A percentile compares a stretch with the other conserved stretches of the same genome.
Evolutionary conservation across 305 asterid species (phyloP).

Genomic region (Fraxinus dipetala): DNA sequence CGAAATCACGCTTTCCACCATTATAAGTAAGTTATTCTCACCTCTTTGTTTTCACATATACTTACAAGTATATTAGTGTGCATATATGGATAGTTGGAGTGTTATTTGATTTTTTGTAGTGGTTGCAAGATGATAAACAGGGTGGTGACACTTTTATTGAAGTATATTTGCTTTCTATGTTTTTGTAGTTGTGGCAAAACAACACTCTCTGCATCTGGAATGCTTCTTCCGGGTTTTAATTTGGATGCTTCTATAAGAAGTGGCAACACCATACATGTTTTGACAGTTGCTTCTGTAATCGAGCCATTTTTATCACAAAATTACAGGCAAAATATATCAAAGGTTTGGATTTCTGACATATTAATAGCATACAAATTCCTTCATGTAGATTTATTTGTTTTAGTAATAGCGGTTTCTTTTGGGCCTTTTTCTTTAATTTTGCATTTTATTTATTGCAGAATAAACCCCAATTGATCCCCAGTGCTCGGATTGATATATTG

Average conservation of each 20-base stretch:
- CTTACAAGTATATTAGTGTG: neutral
- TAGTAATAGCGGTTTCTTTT: constrained; percentile 10
- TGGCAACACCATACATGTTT: constrained; percentile 29
- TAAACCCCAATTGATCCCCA: constrained; percentile 58
- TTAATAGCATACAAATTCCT: constrained; percentile 3
- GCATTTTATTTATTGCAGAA: constrained; percentile 44
- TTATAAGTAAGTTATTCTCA: constrained; percentile 55
- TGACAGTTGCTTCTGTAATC: constrained; percentile 84
- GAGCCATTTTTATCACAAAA: constrained; percentile 71
- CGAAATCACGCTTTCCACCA: constrained; percentile 92
- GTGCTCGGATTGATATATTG: constrained; percentile 70
- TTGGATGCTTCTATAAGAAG: constrained; percentile 28
- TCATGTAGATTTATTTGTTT: constrained; percentile 6
- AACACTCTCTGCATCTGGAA: constrained; percentile 89
- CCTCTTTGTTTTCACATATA: neutral
- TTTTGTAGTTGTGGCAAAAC: constrained; percentile 77
- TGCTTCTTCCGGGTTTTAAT: constrained; percentile 59
- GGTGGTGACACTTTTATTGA: constrained; percentile 8
- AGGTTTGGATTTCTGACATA: constrained; percentile 46
- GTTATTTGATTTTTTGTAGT: neutral
- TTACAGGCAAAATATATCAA: constrained; percentile 33
- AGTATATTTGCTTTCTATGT: constrained; percentile 5
- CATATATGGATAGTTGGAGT: neutral
- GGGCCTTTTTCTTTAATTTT: constrained; percentile 3
- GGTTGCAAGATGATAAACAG: constrained; percentile 9